phyloP scores from a whole-genome alignment of 257 asterid genomes.

The Ocimum tenuiflorum region DNA sequence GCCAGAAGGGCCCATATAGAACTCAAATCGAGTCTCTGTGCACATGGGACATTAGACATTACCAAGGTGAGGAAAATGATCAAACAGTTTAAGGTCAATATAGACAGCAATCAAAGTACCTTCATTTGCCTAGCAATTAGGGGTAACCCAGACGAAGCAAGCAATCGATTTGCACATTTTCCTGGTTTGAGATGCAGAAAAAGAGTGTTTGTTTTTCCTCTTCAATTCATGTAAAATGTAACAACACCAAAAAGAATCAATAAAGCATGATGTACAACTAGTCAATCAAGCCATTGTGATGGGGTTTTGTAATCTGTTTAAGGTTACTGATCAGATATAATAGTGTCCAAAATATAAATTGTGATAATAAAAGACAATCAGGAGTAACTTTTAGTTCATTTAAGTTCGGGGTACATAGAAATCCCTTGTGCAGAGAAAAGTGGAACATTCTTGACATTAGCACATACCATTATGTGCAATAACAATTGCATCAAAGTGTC shows the following conservation, averaged over 20 bases:
- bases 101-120: constrained; percentile 39
- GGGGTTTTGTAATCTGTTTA: not conserved
- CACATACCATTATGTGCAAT: constrained; percentile 62
- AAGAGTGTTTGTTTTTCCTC: not conserved
- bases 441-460: not conserved
- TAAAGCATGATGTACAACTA: not conserved
- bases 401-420: not conserved
- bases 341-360: not conserved
- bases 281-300: not conserved
- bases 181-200: constrained; percentile 44
- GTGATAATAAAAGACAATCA: not conserved
- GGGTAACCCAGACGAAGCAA: constrained; percentile 90
- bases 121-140: constrained; percentile 91
- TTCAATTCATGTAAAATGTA: not conserved
- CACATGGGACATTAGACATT: constrained; percentile 13
- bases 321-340: not conserved
- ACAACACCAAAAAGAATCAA: constrained; percentile 6
- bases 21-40: constrained; percentile 76
- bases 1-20: constrained; percentile 93
- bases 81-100: not conserved
- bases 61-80: constrained; percentile 11
- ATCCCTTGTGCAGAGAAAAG: not conserved
- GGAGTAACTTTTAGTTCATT: not conserved
- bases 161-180: constrained; percentile 91
- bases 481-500: constrained; percentile 79